These are phyloP conservation scores for Arxiozyma slooffiae DNA, from an alignment of 1,139 yeast genomes.

Conservation along the genomic window DNA sequence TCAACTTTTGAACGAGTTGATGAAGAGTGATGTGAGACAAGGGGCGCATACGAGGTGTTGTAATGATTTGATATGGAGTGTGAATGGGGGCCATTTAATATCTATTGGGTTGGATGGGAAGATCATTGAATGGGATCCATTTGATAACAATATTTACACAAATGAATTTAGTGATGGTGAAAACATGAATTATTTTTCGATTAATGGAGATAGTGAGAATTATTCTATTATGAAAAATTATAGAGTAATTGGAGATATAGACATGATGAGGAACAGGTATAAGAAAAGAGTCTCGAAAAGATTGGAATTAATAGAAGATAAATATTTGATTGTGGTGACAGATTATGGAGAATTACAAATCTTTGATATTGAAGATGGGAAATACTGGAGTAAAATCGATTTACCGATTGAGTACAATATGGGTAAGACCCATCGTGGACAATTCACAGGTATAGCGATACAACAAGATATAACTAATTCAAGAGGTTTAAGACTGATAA, in stretches of 20 bases:
- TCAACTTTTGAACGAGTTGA: constrained; percentile 13
- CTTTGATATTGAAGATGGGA: constrained; percentile 55
- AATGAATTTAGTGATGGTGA: constrained; percentile 4
- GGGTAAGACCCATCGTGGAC: constrained; percentile 1
- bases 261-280: constrained; percentile 30
- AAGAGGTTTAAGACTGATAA: constrained; percentile 8
- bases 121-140: constrained; percentile 21
- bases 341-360: constrained; percentile 73
- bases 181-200: constrained; percentile 1
- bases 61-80: constrained; percentile 22
- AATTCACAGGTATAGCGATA: constrained; percentile 19
- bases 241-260: constrained; percentile 33
- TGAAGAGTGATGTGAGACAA: constrained; percentile 5
- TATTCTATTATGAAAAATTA: not conserved
- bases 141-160: constrained; percentile 7
- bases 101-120: constrained; percentile 24
- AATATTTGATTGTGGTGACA: constrained; percentile 47
- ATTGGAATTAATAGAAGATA: constrained; percentile 44
- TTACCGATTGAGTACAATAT: constrained; percentile 5
- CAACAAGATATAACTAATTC: constrained; percentile 12
- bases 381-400: constrained; percentile 27
- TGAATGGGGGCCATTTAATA: constrained; percentile 14
- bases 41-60: constrained; percentile 20
- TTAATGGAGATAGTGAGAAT: not conserved
- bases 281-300: constrained; percentile 33